These are phyloP conservation scores for Cercospora nicotianae DNA, from an alignment of 2,329 filamentous ascomycete species.

Conservation along the genomic window DNA sequence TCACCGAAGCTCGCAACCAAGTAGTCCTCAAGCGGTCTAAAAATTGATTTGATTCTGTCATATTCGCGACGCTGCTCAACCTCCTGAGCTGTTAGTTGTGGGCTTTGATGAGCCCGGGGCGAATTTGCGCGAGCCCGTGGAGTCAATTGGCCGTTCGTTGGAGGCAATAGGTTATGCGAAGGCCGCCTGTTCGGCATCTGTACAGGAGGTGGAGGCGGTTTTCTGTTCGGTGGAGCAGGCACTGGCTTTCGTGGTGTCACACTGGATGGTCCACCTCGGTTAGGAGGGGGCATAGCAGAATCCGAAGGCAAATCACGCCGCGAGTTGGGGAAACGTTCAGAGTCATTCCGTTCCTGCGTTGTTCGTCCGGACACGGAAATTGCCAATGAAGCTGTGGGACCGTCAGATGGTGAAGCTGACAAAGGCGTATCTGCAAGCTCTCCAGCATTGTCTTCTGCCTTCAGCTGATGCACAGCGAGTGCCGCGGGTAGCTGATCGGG, in stretches of 20 bases:
- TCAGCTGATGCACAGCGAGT: neutral
- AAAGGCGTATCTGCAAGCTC: conserved; percentile 28
- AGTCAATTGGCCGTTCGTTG: conserved; percentile 23
- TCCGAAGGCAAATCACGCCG: conserved; percentile 28
- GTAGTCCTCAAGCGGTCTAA: conserved; percentile 76
- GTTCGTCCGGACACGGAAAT: conserved; percentile 25
- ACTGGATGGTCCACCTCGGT: conserved; percentile 15
- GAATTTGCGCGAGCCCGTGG: conserved; percentile 17
- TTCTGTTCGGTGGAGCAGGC: conserved; percentile 33
- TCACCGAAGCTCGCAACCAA: conserved; percentile 67
- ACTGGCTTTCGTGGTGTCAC: conserved; percentile 30
- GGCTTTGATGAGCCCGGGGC: conserved; percentile 31
- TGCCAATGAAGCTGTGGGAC: conserved; percentile 11
- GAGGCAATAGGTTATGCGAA: conserved; percentile 28
- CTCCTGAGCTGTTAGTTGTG: conserved; percentile 31
- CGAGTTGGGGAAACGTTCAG: conserved; percentile 30
- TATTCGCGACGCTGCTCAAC: conserved; percentile 34
- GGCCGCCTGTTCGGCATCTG: conserved; percentile 24
- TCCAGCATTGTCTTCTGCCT: neutral
- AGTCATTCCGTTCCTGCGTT: conserved; percentile 31
- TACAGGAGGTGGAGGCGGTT: conserved; percentile 38
- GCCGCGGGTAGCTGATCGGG: conserved; percentile 18
- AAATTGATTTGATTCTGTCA: conserved; percentile 59
- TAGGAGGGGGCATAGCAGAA: conserved; percentile 3
- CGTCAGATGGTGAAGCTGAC: conserved; percentile 32